Percentiles rank a stretch among this genome's conserved stretches.
These are phyloP conservation scores for Quercus suber DNA, from an alignment of 306 rosid species.

Conservation along the genomic window DNA sequence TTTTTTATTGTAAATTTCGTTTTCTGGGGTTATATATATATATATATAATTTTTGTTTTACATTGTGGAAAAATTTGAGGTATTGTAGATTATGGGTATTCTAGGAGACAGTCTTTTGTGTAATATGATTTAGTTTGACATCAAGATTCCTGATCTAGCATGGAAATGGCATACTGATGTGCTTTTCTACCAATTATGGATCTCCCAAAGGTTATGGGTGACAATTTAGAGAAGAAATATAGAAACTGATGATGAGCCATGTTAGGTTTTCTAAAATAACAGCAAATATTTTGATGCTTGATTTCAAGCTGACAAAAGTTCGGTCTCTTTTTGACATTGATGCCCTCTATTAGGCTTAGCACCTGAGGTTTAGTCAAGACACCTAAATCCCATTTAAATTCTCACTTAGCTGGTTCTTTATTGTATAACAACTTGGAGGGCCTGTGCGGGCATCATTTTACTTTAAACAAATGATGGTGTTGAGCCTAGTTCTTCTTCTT, in stretches of 20 bases:
- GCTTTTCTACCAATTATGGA: neutral
- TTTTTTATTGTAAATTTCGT: neutral
- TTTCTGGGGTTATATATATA: neutral
- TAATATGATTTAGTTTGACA: neutral
- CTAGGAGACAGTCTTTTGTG: neutral
- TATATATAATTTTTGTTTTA: neutral
- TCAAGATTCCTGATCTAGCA: no score
- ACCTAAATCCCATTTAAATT: neutral
- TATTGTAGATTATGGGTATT: neutral
- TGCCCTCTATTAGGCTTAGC: neutral
- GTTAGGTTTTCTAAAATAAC: neutral
- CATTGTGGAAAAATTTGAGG: neutral
- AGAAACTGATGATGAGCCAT: neutral
- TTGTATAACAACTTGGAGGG: neutral
- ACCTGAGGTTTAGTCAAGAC: neutral
- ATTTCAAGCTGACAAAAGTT: neutral
- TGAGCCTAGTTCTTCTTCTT: neutral
- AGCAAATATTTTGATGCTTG: neutral
- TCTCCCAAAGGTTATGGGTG: neutral
- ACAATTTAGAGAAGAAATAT: neutral
- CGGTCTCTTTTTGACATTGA: neutral
- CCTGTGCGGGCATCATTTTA: neutral
- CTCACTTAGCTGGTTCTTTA: neutral
- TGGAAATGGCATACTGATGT: neutral
- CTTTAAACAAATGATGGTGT: neutral